These are phyloP conservation scores for Neoboletus subvelutipes DNA, from an alignment of 768 basidiomycete species.

Conservation along the genomic window DNA sequence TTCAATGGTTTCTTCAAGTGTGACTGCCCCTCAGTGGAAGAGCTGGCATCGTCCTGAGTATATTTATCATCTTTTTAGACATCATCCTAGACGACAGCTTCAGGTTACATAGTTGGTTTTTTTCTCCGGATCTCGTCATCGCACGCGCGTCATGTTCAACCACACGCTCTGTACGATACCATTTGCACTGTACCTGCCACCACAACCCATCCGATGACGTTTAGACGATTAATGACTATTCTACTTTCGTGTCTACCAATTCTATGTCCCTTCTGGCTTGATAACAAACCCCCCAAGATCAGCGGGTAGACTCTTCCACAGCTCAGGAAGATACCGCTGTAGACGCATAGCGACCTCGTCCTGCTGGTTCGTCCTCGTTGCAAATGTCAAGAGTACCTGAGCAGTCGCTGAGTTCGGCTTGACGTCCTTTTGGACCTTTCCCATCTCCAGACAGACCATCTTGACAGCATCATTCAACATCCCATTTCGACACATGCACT, in stretches of 20 bases:
- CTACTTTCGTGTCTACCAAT: slow-evolving; percentile 2
- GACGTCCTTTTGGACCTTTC: slow-evolving; percentile 40
- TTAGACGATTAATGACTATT: slow-evolving; percentile 15
- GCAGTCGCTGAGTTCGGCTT: slow-evolving; percentile 50
- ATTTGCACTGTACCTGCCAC: slow-evolving; percentile 25
- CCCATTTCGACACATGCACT: slow-evolving; percentile 78
- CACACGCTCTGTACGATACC: slow-evolving; percentile 46
- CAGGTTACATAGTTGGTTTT: slow-evolving; percentile 38
- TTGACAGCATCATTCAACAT: slow-evolving; percentile 65
- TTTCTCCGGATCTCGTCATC: slow-evolving; percentile 47
- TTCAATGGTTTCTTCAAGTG: slow-evolving; percentile 47
- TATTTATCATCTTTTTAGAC: slow-evolving; percentile 21
- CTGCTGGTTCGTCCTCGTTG: slow-evolving; percentile 42
- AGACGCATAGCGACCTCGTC: slow-evolving; percentile 48
- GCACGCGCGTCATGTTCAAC: slow-evolving; percentile 60
- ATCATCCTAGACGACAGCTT: slow-evolving; percentile 21
- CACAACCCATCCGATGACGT: slow-evolving; percentile 14
- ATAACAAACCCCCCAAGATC: slow-evolving; percentile 21
- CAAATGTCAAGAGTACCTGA: slow-evolving; percentile 56
- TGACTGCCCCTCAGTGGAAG: slow-evolving; percentile 85
- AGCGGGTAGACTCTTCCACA: slow-evolving; percentile 33
- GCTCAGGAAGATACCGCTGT: slow-evolving; percentile 38
- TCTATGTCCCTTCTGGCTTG: slow-evolving; percentile 16
- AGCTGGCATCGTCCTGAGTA: slow-evolving; percentile 47
- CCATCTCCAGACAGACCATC: slow-evolving; percentile 67